A percentile compares a stretch with the other conserved stretches of the same genome.
These are phyloP conservation scores for Amylocarpus encephaloides DNA, from an alignment of 2,329 filamentous ascomycete genomes.

Conservation along the genomic window DNA sequence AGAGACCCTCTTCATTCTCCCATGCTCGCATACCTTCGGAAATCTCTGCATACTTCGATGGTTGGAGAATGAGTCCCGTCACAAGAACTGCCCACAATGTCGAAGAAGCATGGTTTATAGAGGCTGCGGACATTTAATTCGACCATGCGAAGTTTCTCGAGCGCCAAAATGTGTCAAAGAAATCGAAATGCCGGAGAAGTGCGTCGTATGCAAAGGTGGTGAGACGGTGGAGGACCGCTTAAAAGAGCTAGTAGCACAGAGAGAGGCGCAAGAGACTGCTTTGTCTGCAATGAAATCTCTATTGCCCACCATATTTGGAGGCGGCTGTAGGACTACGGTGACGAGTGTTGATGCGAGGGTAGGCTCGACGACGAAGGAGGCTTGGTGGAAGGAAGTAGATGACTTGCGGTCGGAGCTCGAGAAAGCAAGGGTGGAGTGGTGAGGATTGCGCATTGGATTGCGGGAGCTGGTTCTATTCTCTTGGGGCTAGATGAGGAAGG, in stretches of 20 bases:
- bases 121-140: constrained; percentile 22
- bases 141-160: constrained; percentile 7
- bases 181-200: constrained; percentile 21
- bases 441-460: no score
- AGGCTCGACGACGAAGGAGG: constrained; percentile 13
- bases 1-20: constrained; percentile 19
- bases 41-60: constrained; percentile 24
- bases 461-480: neutral
- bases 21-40: constrained; percentile 26
- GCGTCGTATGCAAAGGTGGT: constrained; percentile 19
- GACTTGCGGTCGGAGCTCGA: constrained; percentile 24
- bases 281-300: constrained; percentile 12
- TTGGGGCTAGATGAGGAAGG: neutral
- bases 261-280: constrained; percentile 14
- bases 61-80: constrained; percentile 18
- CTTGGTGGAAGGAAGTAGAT: constrained; percentile 16
- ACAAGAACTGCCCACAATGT: constrained; percentile 25
- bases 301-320: constrained; percentile 18
- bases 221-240: constrained; percentile 12
- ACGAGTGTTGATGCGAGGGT: constrained; percentile 16
- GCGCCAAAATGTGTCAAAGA: constrained; percentile 11
- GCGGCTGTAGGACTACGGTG: constrained; percentile 7
- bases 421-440: constrained; percentile 26
- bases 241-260: constrained; percentile 9
- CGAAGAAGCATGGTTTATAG: constrained; percentile 23